Evolutionary conservation across 1,284 basidiomycete species (phyloP).

Genomic region (Anthracocystis panici-leucophaei): DNA sequence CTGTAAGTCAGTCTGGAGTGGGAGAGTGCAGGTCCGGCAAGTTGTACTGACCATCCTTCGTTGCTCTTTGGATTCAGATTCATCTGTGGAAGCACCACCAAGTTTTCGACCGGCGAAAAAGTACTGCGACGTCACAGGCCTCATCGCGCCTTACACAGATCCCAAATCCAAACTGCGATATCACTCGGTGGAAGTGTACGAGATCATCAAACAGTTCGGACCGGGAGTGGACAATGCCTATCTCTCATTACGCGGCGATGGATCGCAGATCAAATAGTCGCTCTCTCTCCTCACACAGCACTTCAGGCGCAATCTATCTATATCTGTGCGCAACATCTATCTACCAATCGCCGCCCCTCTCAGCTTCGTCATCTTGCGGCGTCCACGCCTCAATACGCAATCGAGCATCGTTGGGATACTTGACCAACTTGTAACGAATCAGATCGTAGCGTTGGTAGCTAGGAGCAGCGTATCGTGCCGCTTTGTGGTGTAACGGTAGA

Average conservation of each 20-base stretch:
- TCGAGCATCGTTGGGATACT: conserved; percentile 25
- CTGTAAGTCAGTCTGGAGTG: conserved; percentile 20
- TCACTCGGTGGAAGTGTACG: conserved; percentile 87
- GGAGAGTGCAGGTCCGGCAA: neutral
- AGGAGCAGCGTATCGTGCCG: conserved; percentile 37
- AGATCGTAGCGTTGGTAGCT: conserved; percentile 59
- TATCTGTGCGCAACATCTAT: conserved; percentile 7
- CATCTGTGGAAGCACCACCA: conserved; percentile 85
- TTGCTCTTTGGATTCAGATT: conserved; percentile 73
- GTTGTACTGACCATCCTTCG: neutral
- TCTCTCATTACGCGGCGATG: conserved; percentile 62
- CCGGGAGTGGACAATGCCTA: conserved; percentile 67
- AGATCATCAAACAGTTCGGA: conserved; percentile 80
- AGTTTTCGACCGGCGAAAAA: conserved; percentile 81
- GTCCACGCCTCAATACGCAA: conserved; percentile 55
- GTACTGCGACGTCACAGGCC: conserved; percentile 87
- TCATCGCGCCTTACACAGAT: conserved; percentile 87
- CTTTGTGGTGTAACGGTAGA: conserved; percentile 50
- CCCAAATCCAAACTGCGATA: conserved; percentile 83
- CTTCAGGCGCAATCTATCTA: conserved; percentile 1
- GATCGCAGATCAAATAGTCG: conserved; percentile 58
- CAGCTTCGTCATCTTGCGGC: conserved; percentile 18
- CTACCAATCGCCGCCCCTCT: conserved; percentile 2
- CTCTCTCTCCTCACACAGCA: neutral
- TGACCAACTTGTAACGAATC: conserved; percentile 51